phyloP scores from a whole-genome alignment of 768 basidiomycete species.

The Mycena filopes region DNA sequence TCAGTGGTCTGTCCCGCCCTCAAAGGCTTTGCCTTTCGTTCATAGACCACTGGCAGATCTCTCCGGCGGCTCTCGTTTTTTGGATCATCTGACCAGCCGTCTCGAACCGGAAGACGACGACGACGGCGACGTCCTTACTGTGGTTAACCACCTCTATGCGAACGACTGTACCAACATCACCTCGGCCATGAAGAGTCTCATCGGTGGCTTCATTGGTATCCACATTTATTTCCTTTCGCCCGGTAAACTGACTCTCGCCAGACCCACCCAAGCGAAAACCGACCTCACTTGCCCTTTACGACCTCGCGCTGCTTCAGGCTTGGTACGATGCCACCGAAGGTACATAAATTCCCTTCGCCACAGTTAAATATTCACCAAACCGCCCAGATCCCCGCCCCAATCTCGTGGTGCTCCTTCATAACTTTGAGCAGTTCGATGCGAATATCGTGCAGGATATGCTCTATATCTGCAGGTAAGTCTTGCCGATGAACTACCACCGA shows the following conservation, averaged over 20 bases:
- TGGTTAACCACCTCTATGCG: slow-evolving; percentile 64
- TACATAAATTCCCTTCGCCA: background rate
- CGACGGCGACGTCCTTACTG: slow-evolving; percentile 25
- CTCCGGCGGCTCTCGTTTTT: slow-evolving; percentile 56
- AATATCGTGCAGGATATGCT: slow-evolving; percentile 74
- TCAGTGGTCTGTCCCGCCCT: slow-evolving; percentile 57
- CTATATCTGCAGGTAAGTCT: slow-evolving; percentile 71
- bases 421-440: slow-evolving; percentile 79
- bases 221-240: slow-evolving; percentile 24
- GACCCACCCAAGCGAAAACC: slow-evolving; percentile 56
- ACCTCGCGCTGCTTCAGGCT: slow-evolving; percentile 66
- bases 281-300: slow-evolving; percentile 66
- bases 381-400: slow-evolving; percentile 38
- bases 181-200: slow-evolving; percentile 64
- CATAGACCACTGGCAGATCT: slow-evolving; percentile 46
- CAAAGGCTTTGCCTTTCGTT: background rate
- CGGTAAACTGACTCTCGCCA: slow-evolving; percentile 27
- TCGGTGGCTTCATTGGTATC: slow-evolving; percentile 61
- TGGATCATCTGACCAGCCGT: slow-evolving; percentile 54
- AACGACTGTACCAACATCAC: slow-evolving; percentile 65
- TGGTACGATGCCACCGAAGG: slow-evolving; percentile 62
- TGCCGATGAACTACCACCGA: background rate
- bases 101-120: slow-evolving; percentile 42
- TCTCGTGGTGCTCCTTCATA: slow-evolving; percentile 72
- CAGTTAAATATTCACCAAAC: background rate